Conservation (phyloP, 1,284 basidiomycete genomes). For the Coniferiporia sulphurascens region DNA sequence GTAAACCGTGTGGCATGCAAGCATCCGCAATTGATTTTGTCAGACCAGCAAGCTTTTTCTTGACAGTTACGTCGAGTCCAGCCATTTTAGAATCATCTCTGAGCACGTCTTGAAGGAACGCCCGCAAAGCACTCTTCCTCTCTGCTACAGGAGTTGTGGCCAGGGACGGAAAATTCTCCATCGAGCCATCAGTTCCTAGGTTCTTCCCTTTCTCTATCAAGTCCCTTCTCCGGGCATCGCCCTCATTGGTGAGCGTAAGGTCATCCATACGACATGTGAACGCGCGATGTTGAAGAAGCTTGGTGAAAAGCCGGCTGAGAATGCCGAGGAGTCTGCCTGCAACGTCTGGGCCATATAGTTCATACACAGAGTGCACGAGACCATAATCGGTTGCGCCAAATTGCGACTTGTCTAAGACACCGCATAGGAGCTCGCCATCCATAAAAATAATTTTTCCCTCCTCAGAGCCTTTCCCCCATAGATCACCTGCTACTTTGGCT, state of each 20-base stretch:
- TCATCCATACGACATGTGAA: slow-evolving; percentile 99
- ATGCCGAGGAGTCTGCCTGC: slow-evolving; percentile 93
- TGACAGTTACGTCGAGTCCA: slow-evolving; percentile 89
- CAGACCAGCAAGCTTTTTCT: slow-evolving; percentile 78
- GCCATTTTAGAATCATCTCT: slow-evolving; percentile 98
- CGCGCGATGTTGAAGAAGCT: slow-evolving; percentile 93
- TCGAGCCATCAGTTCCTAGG: slow-evolving; percentile 83
- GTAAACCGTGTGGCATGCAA: slow-evolving; percentile 86
- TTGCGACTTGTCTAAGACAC: slow-evolving; percentile 96
- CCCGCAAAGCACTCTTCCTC: slow-evolving; percentile 45
- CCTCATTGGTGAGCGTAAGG: slow-evolving; percentile 81
- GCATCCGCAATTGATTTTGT: slow-evolving; percentile 88
- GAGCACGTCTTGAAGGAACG: slow-evolving; percentile 89
- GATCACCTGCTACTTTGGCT: slow-evolving; percentile 79
- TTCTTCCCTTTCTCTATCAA: slow-evolving; percentile 68
- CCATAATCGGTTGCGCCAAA: slow-evolving; percentile 97
- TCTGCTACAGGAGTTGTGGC: slow-evolving; percentile 45
- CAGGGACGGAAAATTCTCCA: slow-evolving; percentile 84
- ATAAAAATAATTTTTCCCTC: slow-evolving; percentile 91
- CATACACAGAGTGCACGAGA: slow-evolving; percentile 97
- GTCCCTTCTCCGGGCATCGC: slow-evolving; percentile 67
- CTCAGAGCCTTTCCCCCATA: slow-evolving; percentile 77
- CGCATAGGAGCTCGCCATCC: slow-evolving; percentile 89
- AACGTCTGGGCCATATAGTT: slow-evolving; percentile 89
- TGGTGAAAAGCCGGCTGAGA: slow-evolving; percentile 92